Evolutionary conservation across 495 filamentous ascomycete species (phyloP).

Genomic region (Achaetomiella virescens): DNA sequence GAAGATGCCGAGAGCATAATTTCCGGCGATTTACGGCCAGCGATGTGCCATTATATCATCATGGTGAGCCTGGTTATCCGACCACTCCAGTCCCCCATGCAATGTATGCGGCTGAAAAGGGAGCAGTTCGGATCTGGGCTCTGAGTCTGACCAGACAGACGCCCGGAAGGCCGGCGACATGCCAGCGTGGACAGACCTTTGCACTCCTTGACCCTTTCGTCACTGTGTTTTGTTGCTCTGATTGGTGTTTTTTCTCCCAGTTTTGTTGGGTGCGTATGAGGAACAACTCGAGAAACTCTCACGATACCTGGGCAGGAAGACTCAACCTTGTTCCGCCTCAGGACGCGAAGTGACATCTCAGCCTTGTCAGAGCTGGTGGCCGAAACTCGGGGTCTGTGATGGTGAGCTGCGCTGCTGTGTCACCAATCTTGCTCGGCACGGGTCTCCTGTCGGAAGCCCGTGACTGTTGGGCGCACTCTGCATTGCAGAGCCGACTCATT

Average conservation of each 20-base stretch:
- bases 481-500: not conserved
- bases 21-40: not conserved
- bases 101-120: conserved; percentile 1
- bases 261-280: too few relatives aligned
- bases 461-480: conserved; percentile 7
- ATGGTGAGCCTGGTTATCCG: not conserved
- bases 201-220: too few relatives aligned
- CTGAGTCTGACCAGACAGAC: not conserved
- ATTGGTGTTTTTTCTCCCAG: too few relatives aligned
- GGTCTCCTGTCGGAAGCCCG: not conserved
- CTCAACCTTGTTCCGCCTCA: too few relatives aligned
- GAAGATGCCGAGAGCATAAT: not conserved
- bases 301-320: too few relatives aligned
- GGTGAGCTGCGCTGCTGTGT: conserved; percentile 10
- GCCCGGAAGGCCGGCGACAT: not conserved
- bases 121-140: not conserved
- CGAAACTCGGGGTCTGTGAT: conserved; percentile 1
- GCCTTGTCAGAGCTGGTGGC: not conserved
- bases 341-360: not conserved
- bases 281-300: too few relatives aligned
- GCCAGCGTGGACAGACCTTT: too few relatives aligned
- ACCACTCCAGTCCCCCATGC: not conserved
- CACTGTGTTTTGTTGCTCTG: too few relatives aligned
- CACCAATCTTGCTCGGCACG: not conserved
- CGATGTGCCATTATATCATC: not conserved